These are phyloP conservation scores for Tolypocladium tundrense DNA, from an alignment of 2,329 filamentous ascomycete species.

Conservation along the genomic window DNA sequence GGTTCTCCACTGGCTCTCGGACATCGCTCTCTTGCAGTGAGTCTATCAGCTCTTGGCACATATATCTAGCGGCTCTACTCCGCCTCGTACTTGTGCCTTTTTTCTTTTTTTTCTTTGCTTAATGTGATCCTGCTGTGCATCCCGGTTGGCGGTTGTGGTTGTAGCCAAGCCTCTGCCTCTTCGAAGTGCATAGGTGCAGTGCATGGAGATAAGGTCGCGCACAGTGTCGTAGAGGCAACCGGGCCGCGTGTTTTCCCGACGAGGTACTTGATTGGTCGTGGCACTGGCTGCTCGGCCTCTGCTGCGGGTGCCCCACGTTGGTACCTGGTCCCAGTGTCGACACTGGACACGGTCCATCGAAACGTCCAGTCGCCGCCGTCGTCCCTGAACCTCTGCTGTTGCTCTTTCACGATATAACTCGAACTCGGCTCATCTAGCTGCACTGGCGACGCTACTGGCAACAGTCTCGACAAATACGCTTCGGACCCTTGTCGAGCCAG, in stretches of 20 bases:
- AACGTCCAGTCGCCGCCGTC: not conserved
- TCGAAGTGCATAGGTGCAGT: no score
- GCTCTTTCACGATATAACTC: not conserved
- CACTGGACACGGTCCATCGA: not conserved
- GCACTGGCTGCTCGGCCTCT: not conserved
- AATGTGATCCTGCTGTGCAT: not conserved
- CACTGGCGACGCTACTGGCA: not conserved
- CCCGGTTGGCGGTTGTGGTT: not conserved
- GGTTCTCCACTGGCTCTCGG: slow-evolving; percentile 10
- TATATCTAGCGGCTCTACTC: not conserved
- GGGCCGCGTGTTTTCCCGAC: not conserved
- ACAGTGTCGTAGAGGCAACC: not conserved
- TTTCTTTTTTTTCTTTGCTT: not conserved
- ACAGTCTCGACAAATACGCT: not conserved
- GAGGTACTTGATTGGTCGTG: not conserved
- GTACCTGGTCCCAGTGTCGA: not conserved
- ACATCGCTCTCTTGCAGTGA: slow-evolving; percentile 7
- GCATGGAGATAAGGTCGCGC: not conserved
- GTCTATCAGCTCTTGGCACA: not conserved
- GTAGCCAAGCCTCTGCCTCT: not conserved
- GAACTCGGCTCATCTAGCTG: not conserved
- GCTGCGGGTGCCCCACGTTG: not conserved
- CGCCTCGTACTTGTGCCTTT: not conserved
- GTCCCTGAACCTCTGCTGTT: not conserved
- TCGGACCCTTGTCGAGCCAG: not conserved